These are phyloP conservation scores for Sechiopsis laciniata DNA, from an alignment of 306 rosid genomes.

Conservation along the genomic window DNA sequence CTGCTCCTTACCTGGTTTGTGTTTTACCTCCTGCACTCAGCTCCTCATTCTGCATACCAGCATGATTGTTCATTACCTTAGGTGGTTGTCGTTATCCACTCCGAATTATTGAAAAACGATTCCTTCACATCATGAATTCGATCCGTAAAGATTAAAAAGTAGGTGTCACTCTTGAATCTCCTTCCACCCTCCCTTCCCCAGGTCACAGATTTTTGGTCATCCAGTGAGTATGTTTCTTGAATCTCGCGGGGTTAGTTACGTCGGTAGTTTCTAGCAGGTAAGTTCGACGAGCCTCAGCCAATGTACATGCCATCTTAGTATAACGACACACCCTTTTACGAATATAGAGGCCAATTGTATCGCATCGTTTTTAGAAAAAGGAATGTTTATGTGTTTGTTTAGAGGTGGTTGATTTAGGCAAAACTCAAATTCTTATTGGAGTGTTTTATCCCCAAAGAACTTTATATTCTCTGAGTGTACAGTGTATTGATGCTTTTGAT, in stretches of 20 bases:
- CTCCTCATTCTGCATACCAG: constrained; percentile 87
- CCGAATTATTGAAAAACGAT: constrained; percentile 18
- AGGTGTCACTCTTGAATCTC: constrained; percentile 23
- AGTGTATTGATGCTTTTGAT: constrained; percentile 3
- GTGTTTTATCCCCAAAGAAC: not conserved
- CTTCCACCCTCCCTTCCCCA: not conserved
- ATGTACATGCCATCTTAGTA: not conserved
- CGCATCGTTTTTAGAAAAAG: not conserved
- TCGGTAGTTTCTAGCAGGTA: not conserved
- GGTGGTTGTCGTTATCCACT: constrained; percentile 22
- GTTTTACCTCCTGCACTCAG: constrained; percentile 89
- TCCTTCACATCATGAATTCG: constrained; percentile 15
- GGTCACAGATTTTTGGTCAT: constrained; percentile 10
- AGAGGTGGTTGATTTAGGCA: not conserved
- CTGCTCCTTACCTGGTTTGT: constrained; percentile 91
- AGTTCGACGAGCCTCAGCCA: constrained; percentile 12
- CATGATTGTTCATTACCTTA: constrained; percentile 31
- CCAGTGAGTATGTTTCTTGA: not conserved
- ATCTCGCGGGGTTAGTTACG: not conserved
- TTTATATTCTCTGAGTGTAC: not conserved
- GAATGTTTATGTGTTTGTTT: not conserved
- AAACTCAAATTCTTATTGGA: not conserved
- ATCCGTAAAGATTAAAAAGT: constrained; percentile 17
- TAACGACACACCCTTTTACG: not conserved
- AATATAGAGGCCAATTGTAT: not conserved